Base-by-base conservation (phyloP, 1,139 yeast species). In the Hansenula anomala region DNA sequence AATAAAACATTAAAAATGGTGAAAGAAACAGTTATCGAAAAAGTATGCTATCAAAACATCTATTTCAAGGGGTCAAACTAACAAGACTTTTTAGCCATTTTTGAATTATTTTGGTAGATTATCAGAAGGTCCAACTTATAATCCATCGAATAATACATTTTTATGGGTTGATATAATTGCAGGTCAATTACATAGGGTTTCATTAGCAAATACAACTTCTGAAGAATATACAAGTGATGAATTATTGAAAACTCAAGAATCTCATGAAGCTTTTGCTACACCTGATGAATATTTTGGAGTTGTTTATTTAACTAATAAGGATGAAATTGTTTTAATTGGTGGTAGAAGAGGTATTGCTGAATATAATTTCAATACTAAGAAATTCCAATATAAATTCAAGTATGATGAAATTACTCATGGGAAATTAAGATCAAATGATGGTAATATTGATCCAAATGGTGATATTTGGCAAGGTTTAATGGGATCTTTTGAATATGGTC, bases 401-500 rank as follows among this genome's bases (percentile, higher is more conserved):
- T 82, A 72, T 52, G 75, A 81, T 4, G 50, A 58, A n/a, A n/a
- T n/a, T n/a, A n/a, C n/a, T 36, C 51, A 52, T 23, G 61, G 56
- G 9, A 56, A 60, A 20, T 59, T 80, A 51, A 67, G 94, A 52
- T 78, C 89, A 16, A 84, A 84, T 51, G 94, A 84, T 54, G 92
- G 90, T 0, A 73, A 76, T 36, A 70, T 83, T 34, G 84, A 82
- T 39, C 81, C 83, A 2, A 66, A 76, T 59, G 90, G 92, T 0
- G 69, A 78, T 46, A 69, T 83, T 39, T 80, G 84, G 75, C 71
- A 82, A 38, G 92, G 92, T 2, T 68, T 84, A n/a, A 83, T 84
- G 89, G 67, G 69, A 28, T 80, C 80, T 48, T 80, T 80, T 55
- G 67, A 45, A 44, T 59, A 48, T 33, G 60, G 57, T 17, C 57